Evolutionary conservation across 1,284 basidiomycete genomes (phyloP), one percentile per base, ranked within the genome.

Genomic region (Ceratobasidium sp.): DNA sequence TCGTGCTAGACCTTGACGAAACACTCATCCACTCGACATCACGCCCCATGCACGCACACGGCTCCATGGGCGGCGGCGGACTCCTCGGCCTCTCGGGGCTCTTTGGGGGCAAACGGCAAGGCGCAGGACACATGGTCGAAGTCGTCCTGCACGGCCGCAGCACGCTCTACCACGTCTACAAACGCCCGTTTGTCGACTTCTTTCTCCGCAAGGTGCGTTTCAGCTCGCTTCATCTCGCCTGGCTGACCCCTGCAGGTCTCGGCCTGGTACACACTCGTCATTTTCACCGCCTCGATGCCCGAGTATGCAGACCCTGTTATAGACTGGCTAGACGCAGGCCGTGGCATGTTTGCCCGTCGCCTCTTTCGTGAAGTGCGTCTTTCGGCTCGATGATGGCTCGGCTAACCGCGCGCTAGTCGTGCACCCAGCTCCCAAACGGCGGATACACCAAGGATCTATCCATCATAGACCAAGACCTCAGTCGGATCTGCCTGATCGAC

Each of bases 241-340:
- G n/a, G 40, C 45, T 38, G 12, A 49, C 62, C 25, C 20, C 67
- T 4, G 27, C 35, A 97, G 94, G 97, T 98, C 50, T 96, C 96
- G 27, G 85, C 90, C 45, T 99, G 96, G 96, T 99, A 99, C 81
- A 98, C 96, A 1, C 88, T 99, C 67, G 96, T 99, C 68, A 93
- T 99, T 73, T 99, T 96, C 79, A 99, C 96, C 20, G 97, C 96
- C 1, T 98, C 95, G 5, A 94, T 99, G 90, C 92, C 95, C 76
- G 96, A 99, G 79, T 99, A 99, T 78, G 96, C 96, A 69, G 96
- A 99, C 81, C 96, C 97, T 0, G 96, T 99, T 31, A 99, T 99
- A 75, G 97, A 99, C 80, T 99, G 97, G 96, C 82, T 99, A 70
- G 96, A 99, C 77, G 94, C 92, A 70, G 96, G 96, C 1, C 85